Evolutionary conservation across 192 early-diverging fungal genomes (phyloP), one percentile per base, ranked within the genome.

Genomic region (Dimargaris xerosporica): DNA sequence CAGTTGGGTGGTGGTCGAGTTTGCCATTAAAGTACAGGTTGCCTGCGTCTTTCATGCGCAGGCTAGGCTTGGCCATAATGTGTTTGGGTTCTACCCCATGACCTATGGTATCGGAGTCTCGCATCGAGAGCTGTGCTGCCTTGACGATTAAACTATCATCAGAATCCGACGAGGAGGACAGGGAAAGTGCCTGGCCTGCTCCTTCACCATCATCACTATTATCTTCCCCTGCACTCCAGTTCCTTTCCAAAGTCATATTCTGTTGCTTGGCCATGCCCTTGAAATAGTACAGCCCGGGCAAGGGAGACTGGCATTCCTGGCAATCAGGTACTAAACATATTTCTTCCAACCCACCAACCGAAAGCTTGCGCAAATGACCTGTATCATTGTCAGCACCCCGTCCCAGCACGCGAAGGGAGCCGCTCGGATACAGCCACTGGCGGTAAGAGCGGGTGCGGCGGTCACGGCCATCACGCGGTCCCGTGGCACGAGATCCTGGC

Each of bases 401-500:
- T 1, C 12, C 21, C 21, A 53, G 11, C n/a, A 26, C 21, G 21
- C n/a, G 26, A 13, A 53, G 52, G 26, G 52, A 21, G 2, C 52
- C 52, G 12, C 52, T 53, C 4, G 52, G 52, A 4, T 25, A 13
- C 52, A 53, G 26, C 23, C 26, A 53, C 21, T 26, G 52, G 26
- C 52, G 52, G 52, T 53, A 53, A 12, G 52, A 53, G 26, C 26
- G 52, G 52, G 52, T 53, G 52, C 52, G 19, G 2, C 21, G 26
- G 21, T 13, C 21, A 13, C 52, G 26, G n/a, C 11, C n/a, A 19
- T 13, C 26, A 19, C 25, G 52, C 52, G 19, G 2, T 26, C 52
- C 19, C 25, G 19, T 26, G 52, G 11, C 23, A 5, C 12, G 21
- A 48, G 19, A 48, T 23, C 47, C 47, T 23, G 47, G 19, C 47